phyloP scores from a whole-genome alignment of 2,329 filamentous ascomycete genomes.

The Pestalotiopsis sp. region DNA sequence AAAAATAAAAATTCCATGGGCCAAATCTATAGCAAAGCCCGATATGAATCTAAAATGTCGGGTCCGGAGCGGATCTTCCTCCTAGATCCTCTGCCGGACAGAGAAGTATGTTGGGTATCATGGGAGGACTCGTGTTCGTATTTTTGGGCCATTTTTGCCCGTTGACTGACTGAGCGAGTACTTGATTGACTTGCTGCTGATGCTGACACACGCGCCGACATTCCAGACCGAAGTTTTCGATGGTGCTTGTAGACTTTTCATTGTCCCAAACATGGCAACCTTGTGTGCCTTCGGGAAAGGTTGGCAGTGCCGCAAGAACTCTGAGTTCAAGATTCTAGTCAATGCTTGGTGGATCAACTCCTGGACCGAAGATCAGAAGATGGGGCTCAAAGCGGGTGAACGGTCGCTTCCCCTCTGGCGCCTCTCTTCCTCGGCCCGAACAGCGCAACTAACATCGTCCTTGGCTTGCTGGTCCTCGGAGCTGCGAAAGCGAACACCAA shows the following conservation, averaged over 20 bases:
- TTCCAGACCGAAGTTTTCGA: neutral
- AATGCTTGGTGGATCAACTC: no score
- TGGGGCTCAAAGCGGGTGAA: slow-evolving; percentile 29
- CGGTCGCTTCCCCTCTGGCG: slow-evolving; percentile 30
- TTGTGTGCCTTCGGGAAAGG: no score
- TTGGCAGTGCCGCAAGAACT: no score
- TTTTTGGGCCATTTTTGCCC: neutral
- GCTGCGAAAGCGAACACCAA: slow-evolving; percentile 32
- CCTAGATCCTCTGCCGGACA: neutral
- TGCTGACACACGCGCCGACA: neutral
- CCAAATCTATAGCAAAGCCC: neutral
- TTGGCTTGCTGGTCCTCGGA: slow-evolving; percentile 21
- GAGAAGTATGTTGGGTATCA: slow-evolving; percentile 8
- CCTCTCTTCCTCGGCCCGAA: slow-evolving; percentile 32
- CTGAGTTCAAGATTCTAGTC: no score
- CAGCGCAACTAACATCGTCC: slow-evolving; percentile 29
- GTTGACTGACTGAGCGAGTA: neutral
- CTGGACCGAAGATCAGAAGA: neutral
- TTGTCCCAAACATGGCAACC: no score
- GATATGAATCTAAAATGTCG: neutral
- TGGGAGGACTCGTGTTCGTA: slow-evolving; percentile 5
- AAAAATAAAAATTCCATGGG: neutral
- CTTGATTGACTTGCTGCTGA: neutral
- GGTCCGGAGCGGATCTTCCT: slow-evolving; percentile 5
- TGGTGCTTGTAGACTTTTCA: neutral